A percentile compares a stretch with the other conserved stretches of the same genome.
These are phyloP conservation scores for Arachis hypogaea DNA, from an alignment of 306 rosid species.

Conservation along the genomic window DNA sequence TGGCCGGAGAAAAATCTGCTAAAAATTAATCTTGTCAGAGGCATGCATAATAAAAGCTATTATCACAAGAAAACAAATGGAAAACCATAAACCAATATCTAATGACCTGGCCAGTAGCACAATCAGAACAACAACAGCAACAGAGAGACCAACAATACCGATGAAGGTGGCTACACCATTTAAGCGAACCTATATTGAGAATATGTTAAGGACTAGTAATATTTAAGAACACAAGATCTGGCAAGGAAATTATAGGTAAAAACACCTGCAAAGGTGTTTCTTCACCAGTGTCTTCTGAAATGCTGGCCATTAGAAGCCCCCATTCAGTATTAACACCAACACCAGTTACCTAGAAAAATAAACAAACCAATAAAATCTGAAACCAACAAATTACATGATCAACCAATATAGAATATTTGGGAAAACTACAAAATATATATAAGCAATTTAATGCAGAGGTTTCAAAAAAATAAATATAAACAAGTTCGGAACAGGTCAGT, in stretches of 20 bases:
- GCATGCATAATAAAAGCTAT: slow-evolving; percentile 21
- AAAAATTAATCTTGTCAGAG: slow-evolving; percentile 34
- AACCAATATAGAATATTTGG: slow-evolving; percentile 3
- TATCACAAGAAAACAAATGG: slow-evolving; percentile 14
- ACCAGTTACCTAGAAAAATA: slow-evolving; percentile 68
- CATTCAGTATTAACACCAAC: slow-evolving; percentile 97
- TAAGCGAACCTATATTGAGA: slow-evolving; percentile 77
- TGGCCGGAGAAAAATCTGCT: slow-evolving; percentile 94
- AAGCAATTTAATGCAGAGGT: slow-evolving; percentile 11
- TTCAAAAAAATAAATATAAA: background rate
- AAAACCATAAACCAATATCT: slow-evolving; percentile 25
- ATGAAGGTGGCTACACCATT: slow-evolving; percentile 97
- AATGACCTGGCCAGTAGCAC: slow-evolving; percentile 80
- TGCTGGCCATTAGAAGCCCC: slow-evolving; percentile 99
- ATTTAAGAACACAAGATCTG: slow-evolving; percentile 1
- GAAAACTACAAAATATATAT: slow-evolving; percentile 13
- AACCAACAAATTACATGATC: slow-evolving; percentile 1
- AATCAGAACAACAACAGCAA: slow-evolving; percentile 75
- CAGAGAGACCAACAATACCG: slow-evolving; percentile 91
- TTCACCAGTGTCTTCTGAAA: slow-evolving; percentile 96
- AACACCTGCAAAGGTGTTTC: slow-evolving; percentile 98
- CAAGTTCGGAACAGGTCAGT: background rate
- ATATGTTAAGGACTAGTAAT: slow-evolving; percentile 22
- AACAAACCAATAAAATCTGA: slow-evolving; percentile 12
- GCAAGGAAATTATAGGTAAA: background rate